phyloP scores from a whole-genome alignment of 2,329 filamentous ascomycete species.

The Chrysoporthe cubensis region DNA sequence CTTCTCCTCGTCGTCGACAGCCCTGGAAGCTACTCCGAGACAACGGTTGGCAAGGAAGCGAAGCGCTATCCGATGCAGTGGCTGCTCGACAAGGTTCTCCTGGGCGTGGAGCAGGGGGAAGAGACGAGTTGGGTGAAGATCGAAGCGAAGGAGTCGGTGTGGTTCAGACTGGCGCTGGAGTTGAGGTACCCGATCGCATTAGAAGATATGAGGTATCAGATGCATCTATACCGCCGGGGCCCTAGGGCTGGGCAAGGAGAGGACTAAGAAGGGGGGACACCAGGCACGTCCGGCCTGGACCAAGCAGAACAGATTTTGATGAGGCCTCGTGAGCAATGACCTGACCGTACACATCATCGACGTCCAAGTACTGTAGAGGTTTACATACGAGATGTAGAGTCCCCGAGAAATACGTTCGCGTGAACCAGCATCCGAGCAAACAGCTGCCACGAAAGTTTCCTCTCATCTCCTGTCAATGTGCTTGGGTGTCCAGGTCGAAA shows the following conservation, averaged over 20 bases:
- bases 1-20: constrained; percentile 88
- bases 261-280: not conserved
- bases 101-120: constrained; percentile 76
- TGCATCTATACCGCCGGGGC: constrained; percentile 72
- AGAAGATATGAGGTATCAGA: constrained; percentile 94
- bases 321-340: not conserved
- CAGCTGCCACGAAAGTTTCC: too few relatives aligned
- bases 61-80: constrained; percentile 91
- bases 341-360: too few relatives aligned
- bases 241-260: constrained; percentile 5
- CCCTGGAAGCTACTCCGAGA: constrained; percentile 88
- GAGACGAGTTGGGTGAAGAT: constrained; percentile 71
- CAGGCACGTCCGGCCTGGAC: not conserved
- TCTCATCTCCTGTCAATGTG: too few relatives aligned
- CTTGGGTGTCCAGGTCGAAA: too few relatives aligned
- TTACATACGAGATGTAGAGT: too few relatives aligned
- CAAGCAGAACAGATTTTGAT: not conserved
- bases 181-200: constrained; percentile 81
- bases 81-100: constrained; percentile 81
- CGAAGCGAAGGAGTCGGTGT: constrained; percentile 74
- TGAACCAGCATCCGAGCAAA: too few relatives aligned
- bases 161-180: constrained; percentile 75
- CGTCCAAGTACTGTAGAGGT: too few relatives aligned
- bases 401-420: too few relatives aligned
- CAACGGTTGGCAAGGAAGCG: constrained; percentile 66